Evolutionary conservation across 495 filamentous ascomycete species (phyloP).

Genomic region (Xylaria telfairii): DNA sequence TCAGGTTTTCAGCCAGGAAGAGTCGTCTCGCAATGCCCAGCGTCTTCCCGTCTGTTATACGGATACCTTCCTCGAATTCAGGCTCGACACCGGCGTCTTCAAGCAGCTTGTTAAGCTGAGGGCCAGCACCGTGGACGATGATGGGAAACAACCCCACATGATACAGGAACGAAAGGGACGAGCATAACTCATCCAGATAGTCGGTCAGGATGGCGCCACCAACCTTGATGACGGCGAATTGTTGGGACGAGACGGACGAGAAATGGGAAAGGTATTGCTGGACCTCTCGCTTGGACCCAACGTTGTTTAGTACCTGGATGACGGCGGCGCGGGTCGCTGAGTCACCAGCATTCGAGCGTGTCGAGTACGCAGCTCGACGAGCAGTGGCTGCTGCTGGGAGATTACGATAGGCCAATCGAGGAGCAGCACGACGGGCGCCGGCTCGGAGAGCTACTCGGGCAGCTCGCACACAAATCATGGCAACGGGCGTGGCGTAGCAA

Average conservation of each 20-base stretch:
- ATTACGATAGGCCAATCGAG: constrained; percentile 6
- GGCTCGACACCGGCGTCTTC: constrained; percentile 93
- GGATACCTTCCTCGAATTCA: constrained; percentile 94
- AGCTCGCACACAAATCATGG: constrained; percentile 23
- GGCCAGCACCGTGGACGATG: constrained; percentile 95
- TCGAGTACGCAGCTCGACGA: constrained; percentile 35
- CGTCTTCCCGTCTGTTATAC: constrained; percentile 95
- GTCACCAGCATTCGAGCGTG: constrained; percentile 45
- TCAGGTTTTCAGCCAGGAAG: constrained; percentile 95
- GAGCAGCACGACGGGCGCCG: constrained; percentile 18
- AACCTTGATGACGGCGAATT: constrained; percentile 99
- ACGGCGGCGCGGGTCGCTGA: constrained; percentile 82
- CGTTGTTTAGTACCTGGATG: constrained; percentile 92
- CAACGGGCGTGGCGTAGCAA: not conserved
- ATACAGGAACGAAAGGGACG: constrained; percentile 88
- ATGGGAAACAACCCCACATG: constrained; percentile 95
- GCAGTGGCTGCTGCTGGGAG: not conserved
- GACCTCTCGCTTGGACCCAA: constrained; percentile 95
- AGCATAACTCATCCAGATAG: constrained; percentile 86
- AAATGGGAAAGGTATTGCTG: constrained; percentile 99
- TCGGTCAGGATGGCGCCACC: constrained; percentile 97
- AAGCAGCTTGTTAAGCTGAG: constrained; percentile 93
- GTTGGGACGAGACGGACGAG: constrained; percentile 94
- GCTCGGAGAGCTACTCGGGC: constrained; percentile 20
- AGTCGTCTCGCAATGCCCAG: constrained; percentile 87